A percentile compares a stretch with the other conserved stretches of the same genome.
These are phyloP conservation scores for Fusarium tupiense DNA, from an alignment of 2,329 filamentous ascomycete genomes.

Conservation along the genomic window DNA sequence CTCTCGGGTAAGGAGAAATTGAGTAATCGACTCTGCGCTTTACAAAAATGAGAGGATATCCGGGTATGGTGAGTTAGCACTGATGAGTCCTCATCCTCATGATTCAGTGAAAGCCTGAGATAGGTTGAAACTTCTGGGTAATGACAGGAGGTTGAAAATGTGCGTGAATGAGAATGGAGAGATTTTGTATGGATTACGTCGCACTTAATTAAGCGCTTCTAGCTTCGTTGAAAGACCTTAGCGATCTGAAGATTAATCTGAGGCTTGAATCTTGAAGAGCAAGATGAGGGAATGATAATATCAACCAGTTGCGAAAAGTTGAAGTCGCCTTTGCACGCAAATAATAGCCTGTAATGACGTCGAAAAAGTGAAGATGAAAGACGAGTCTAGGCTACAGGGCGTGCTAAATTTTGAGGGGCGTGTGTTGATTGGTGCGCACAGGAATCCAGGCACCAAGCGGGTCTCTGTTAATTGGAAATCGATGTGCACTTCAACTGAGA, in stretches of 20 bases:
- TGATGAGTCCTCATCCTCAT: not conserved
- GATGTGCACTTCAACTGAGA: not conserved
- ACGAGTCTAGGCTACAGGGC: conserved; percentile 13
- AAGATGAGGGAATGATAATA: not conserved
- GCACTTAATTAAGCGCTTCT: not conserved
- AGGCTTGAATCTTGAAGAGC: not conserved
- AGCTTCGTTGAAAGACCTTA: not conserved
- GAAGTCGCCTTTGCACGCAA: not conserved
- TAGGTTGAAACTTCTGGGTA: not conserved
- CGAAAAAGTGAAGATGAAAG: conserved; percentile 17
- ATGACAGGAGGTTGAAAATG: not conserved
- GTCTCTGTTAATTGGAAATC: not conserved
- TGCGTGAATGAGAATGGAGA: conserved; percentile 11
- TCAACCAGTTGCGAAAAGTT: not conserved
- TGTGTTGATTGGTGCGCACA: conserved; percentile 26
- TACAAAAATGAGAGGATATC: not conserved
- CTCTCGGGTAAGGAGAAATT: not conserved
- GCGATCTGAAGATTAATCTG: not conserved
- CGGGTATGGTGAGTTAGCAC: not conserved
- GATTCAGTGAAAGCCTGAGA: not conserved
- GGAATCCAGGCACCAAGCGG: conserved; percentile 26
- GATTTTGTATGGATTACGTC: conserved; percentile 1
- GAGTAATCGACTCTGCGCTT: not conserved
- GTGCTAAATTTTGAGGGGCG: not conserved
- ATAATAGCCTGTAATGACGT: conserved; percentile 26